Percentiles rank a stretch among this genome's conserved stretches.
Evolutionary conservation across 2,329 filamentous ascomycete genomes (phyloP).

Genomic region (Aspergillus tamarii): DNA sequence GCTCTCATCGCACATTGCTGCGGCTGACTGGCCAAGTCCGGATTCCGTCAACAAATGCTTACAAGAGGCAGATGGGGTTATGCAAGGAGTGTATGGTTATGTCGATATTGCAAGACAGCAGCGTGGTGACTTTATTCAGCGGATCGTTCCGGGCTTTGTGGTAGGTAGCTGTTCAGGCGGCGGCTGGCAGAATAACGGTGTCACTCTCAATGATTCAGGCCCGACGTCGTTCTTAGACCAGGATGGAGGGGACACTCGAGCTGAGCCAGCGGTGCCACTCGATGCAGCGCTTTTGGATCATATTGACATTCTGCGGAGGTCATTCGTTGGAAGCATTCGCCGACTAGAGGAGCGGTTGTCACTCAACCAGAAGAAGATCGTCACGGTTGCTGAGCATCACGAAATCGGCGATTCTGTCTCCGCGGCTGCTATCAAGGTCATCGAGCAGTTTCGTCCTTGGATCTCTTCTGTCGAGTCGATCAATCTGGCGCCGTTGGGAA

Average conservation of each 20-base stretch:
- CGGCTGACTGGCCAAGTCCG: slow-evolving; percentile 90
- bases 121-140: slow-evolving; percentile 86
- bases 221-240: slow-evolving; percentile 76
- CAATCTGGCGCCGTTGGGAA: slow-evolving; percentile 78
- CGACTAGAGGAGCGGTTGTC: slow-evolving; percentile 83
- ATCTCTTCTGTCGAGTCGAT: slow-evolving; percentile 88
- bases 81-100: slow-evolving; percentile 92
- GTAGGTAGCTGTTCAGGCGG: slow-evolving; percentile 81
- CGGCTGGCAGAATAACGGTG: slow-evolving; percentile 76
- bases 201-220: slow-evolving; percentile 65
- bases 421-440: slow-evolving; percentile 72
- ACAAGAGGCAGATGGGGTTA: slow-evolving; percentile 94
- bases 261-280: slow-evolving; percentile 73
- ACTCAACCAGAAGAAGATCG: slow-evolving; percentile 79
- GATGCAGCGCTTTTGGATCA: slow-evolving; percentile 79
- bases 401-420: slow-evolving; percentile 82
- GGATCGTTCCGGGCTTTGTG: slow-evolving; percentile 92
- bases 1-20: slow-evolving; percentile 95
- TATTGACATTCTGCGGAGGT: slow-evolving; percentile 81
- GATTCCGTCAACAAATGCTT: slow-evolving; percentile 95
- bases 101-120: slow-evolving; percentile 94
- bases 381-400: slow-evolving; percentile 77
- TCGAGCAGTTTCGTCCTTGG: slow-evolving; percentile 90
- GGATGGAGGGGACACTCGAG: slow-evolving; percentile 74
- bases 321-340: slow-evolving; percentile 82